These are phyloP conservation scores for Oehlia diaphana DNA, from an alignment of 192 early-diverging fungal species.

Conservation along the genomic window DNA sequence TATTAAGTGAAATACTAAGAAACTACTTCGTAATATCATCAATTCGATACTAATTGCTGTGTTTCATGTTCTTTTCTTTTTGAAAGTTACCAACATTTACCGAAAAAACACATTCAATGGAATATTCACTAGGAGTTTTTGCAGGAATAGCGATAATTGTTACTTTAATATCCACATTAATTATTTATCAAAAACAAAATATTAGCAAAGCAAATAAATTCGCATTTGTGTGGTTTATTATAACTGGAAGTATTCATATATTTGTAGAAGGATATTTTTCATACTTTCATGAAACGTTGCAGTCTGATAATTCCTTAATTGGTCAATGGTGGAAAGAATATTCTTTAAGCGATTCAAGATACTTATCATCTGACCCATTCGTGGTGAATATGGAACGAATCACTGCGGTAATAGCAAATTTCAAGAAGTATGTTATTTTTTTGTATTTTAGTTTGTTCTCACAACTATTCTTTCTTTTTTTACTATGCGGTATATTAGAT, in stretches of 20 bases:
- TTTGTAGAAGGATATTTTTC: constrained; percentile 88
- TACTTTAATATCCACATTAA: not conserved
- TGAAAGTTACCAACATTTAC: not conserved
- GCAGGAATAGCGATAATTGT: not conserved
- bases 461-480: not conserved
- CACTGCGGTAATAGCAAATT: constrained; percentile 70
- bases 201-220: constrained; percentile 31
- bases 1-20: not conserved
- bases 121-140: not conserved
- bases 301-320: constrained; percentile 62
- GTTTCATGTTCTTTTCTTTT: not conserved
- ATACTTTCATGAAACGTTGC: constrained; percentile 65
- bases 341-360: constrained; percentile 82
- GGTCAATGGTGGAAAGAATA: constrained; percentile 94
- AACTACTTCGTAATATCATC: not conserved
- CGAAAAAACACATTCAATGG: not conserved
- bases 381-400: constrained; percentile 85
- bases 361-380: constrained; percentile 80
- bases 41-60: not conserved
- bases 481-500: constrained; percentile 2
- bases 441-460: not conserved
- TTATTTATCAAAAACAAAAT: not conserved
- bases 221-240: constrained; percentile 80
- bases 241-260: constrained; percentile 79
- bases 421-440: not conserved